Evolutionary conservation across 495 filamentous ascomycete genomes (phyloP), one percentile per base, ranked within the genome.

Genomic region (Penicillium riverlandense): DNA sequence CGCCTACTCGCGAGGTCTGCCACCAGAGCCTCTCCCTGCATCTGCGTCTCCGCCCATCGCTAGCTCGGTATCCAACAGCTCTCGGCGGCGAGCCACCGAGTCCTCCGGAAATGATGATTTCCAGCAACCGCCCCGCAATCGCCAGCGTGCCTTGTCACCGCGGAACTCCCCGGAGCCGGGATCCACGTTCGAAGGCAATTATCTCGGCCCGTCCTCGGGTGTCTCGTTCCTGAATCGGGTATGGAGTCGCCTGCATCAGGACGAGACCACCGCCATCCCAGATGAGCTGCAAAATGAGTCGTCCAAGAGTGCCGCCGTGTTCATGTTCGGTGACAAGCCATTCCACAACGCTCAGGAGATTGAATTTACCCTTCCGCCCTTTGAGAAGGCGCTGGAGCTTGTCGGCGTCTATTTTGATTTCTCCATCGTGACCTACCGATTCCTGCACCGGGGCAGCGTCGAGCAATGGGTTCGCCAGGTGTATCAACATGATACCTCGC

Each of bases 361-460:
- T 15, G 55, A 52, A 14, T 63, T 71, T 38, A 47, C 43, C 1
- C 49, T 74, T 11, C 69, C 67, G 0, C 41, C 67, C 1, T 57
- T 61, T 31, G 61, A 62, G n/a, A 63, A 44, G 37, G 69, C 67
- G 0, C 47, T 53, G 38, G 61, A 66, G 37, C 35, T 74, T 35
- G 52, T 72, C 7, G 54, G 48, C 6, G 57, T 66, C 8, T 74
- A 74, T 39, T 74, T 74, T 40, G 69, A 74, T 35, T 67, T 65
- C 41, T 70, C 69, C 2, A 71, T 74, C 51, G 70, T 71, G 15
- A 74, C 70, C 0, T 74, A 72, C 41, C 66, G 70, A 4, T 71
- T 74, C 33, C 45, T 74, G 28, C 67, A 72, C 40, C 52, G 65
- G 6, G 65, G 62, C 0, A 66, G 58, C 40, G 66, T 65, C n/a